Base-by-base conservation (phyloP, 805 yeast species). In the Yarrowia sp. region DNA sequence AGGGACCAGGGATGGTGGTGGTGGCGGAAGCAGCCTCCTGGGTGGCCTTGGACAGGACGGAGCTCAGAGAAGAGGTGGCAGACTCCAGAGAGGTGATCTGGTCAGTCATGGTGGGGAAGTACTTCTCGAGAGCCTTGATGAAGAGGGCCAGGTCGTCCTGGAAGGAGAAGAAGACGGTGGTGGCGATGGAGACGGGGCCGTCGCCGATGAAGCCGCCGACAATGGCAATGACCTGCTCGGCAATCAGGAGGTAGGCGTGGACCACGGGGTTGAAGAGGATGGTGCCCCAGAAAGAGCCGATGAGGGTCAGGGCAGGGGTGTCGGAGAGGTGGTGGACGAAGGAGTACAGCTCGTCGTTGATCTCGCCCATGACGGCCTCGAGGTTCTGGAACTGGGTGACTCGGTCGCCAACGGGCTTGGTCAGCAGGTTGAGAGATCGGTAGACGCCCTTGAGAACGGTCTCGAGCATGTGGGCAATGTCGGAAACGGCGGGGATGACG, bases 141-240 rank as follows among this genome's bases (percentile, higher is more conserved):
- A 47, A 47, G 19, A 47, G 55, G 21, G 55, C 55, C 31, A 47
- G 55, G 38, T 47, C 55, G 7, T 47, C 55, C 38, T 31, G 31
- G 55, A 47, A 47, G 13, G 55, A 47, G 38, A 47, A 47, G 55
- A 47, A 47, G 29, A 47, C 13, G 38, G 55, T 47, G 38, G 55
- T 47, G n/a, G 38, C 55, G 18, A 47, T 47, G 18, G 55, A 31
- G 76, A 94, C 89, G 74, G 79, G 80, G 90, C 99, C 99, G 87
- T 94, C 94, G 83, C 96, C 92, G 75, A 94, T 99, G 87, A 94
- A 94, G 80, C 99, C 99, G 85, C 99, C 99, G 88, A 94, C 79
- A 82, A 99, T 98, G 81, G 93, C 94, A 80, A 94, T 92, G 81
- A 97, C 88, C 90, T 94, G 94, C 89, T 90, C 88, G 82, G 99